These are phyloP conservation scores for Yarrowia keelungensis DNA, from an alignment of 805 yeast genomes.

Conservation along the genomic window DNA sequence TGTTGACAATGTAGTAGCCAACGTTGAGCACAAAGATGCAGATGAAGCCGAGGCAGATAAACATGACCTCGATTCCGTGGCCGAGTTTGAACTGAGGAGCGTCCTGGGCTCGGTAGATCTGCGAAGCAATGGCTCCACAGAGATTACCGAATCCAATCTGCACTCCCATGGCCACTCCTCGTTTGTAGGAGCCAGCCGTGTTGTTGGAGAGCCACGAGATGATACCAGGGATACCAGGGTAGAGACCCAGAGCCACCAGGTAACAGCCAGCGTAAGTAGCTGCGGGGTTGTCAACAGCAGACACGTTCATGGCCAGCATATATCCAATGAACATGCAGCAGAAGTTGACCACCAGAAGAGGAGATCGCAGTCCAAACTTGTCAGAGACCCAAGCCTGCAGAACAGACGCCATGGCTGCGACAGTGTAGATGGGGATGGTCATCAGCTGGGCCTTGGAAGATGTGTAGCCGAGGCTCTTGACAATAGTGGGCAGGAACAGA, in stretches of 20 bases:
- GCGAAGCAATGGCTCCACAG: slow-evolving; percentile 66
- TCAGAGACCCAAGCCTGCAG: slow-evolving; percentile 44
- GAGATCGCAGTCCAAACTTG: slow-evolving; percentile 49
- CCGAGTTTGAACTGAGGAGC: slow-evolving; percentile 63
- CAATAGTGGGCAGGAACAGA: slow-evolving; percentile 64
- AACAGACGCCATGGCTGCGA: slow-evolving; percentile 50
- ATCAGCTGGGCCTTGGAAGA: slow-evolving; percentile 61
- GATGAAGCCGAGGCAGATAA: slow-evolving; percentile 50
- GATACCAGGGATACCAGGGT: slow-evolving; percentile 64
- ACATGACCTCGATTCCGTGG: slow-evolving; percentile 57
- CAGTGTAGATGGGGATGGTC: slow-evolving; percentile 55
- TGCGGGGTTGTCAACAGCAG: slow-evolving; percentile 45
- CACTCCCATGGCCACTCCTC: slow-evolving; percentile 60
- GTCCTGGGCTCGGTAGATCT: slow-evolving; percentile 59
- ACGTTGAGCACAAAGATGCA: slow-evolving; percentile 8
- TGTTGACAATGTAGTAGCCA: slow-evolving; percentile 14
- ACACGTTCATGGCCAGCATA: slow-evolving; percentile 56
- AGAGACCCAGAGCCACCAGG: slow-evolving; percentile 60
- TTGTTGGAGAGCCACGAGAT: slow-evolving; percentile 67
- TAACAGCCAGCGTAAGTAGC: slow-evolving; percentile 62
- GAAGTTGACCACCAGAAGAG: slow-evolving; percentile 45
- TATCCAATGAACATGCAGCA: slow-evolving; percentile 51
- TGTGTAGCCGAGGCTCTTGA: slow-evolving; percentile 61
- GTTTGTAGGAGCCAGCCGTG: slow-evolving; percentile 62
- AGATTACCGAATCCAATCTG: slow-evolving; percentile 70